Evolutionary conservation across 129 eudicot genomes (phyloP).

Genomic region (Tanacetum coccineum): DNA sequence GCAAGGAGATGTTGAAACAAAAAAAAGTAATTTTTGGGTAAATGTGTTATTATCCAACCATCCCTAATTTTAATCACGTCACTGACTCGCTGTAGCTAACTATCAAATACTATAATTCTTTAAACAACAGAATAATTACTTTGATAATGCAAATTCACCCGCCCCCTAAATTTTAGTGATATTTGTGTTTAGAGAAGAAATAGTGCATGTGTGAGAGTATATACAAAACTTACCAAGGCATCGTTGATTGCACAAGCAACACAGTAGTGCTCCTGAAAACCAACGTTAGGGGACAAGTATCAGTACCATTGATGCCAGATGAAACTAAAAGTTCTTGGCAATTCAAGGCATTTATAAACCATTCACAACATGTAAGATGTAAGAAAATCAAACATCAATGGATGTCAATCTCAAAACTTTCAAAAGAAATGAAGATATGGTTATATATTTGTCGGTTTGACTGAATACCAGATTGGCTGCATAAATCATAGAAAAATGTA

Average conservation of each 20-base stretch:
- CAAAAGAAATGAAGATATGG: neutral
- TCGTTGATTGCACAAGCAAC: constrained; percentile 84
- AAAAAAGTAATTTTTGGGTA: neutral
- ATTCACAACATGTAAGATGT: neutral
- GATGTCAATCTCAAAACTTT: neutral
- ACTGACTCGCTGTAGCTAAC: neutral
- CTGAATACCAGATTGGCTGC: constrained; percentile 7
- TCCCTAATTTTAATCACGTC: neutral
- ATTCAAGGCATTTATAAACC: neutral
- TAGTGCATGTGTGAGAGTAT: neutral
- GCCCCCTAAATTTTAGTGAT: neutral
- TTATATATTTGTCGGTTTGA: no score
- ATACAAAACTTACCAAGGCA: constrained; percentile 54
- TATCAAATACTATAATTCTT: neutral
- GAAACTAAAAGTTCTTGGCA: no score
- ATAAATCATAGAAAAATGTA: neutral
- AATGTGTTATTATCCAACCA: neutral
- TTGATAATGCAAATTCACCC: neutral
- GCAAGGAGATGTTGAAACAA: neutral
- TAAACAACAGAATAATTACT: neutral
- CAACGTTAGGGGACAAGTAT: constrained; percentile 4
- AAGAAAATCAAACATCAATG: neutral
- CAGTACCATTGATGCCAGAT: neutral
- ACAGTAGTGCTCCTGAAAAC: constrained; percentile 95
- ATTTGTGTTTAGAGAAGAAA: neutral